Evolutionary conservation across 768 basidiomycete species (phyloP).

Genomic region (Pulveroboletus sp.): DNA sequence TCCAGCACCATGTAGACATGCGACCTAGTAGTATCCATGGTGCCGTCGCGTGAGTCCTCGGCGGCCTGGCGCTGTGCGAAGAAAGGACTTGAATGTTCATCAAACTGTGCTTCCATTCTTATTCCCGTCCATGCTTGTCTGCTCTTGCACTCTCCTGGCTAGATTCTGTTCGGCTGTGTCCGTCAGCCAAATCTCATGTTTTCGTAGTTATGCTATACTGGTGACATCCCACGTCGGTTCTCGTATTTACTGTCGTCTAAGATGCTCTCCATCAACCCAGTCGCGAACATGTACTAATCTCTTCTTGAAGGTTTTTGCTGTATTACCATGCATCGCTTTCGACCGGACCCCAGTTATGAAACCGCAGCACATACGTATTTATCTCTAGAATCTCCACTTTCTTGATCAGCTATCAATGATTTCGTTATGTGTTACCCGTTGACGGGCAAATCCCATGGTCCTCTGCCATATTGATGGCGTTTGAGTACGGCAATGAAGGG

Average conservation of each 20-base stretch:
- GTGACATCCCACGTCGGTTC: constrained; percentile 14
- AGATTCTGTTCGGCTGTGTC: constrained; percentile 12
- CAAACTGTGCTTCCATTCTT: constrained; percentile 11
- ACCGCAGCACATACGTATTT: constrained; percentile 15
- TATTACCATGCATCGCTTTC: constrained; percentile 25
- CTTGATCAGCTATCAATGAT: constrained; percentile 27
- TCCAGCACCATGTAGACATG: constrained; percentile 33
- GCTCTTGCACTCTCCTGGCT: constrained; percentile 23
- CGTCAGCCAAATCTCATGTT: constrained; percentile 4
- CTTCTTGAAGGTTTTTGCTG: constrained; percentile 31
- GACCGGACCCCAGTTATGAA: constrained; percentile 10
- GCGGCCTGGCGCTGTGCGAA: constrained; percentile 19
- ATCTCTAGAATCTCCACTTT: constrained; percentile 16
- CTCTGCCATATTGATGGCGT: constrained; percentile 4
- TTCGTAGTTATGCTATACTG: constrained; percentile 17
- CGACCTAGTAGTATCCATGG: constrained; percentile 27
- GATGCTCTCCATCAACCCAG: constrained; percentile 11
- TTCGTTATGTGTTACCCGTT: constrained; percentile 10
- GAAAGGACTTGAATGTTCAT: background rate
- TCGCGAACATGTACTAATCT: constrained; percentile 22
- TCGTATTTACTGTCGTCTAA: constrained; percentile 25
- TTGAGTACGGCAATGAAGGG: constrained; percentile 5
- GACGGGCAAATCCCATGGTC: constrained; percentile 14
- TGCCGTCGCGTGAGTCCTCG: constrained; percentile 25
- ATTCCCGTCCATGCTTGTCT: constrained; percentile 3